A percentile compares a stretch with the other conserved stretches of the same genome.
Conservation (phyloP, 2,329 filamentous ascomycete genomes). For the Aspergillus hiratsukae region DNA sequence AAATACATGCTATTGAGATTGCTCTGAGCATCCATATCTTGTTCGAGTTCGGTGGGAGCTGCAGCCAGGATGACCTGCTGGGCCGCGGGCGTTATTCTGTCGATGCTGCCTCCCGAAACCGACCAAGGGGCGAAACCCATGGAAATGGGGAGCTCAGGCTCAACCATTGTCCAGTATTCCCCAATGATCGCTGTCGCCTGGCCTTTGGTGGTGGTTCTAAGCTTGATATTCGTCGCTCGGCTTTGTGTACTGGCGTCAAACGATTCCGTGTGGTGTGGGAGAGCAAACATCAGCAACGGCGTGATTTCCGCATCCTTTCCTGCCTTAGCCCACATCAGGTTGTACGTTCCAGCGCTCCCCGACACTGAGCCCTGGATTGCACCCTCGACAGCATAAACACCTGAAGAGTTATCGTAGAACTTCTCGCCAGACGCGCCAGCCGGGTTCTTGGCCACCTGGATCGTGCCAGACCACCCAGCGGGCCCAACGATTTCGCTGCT, state of each 20-base stretch:
- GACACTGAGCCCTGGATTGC: slow-evolving; percentile 57
- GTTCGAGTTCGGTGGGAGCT: slow-evolving; percentile 68
- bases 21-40: slow-evolving; percentile 69
- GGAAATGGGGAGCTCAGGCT: slow-evolving; percentile 64
- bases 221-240: slow-evolving; percentile 50
- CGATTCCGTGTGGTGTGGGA: slow-evolving; percentile 79
- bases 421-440: slow-evolving; percentile 54
- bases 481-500: slow-evolving; percentile 62
- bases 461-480: slow-evolving; percentile 65
- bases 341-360: slow-evolving; percentile 64
- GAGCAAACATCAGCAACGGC: slow-evolving; percentile 73
- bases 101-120: slow-evolving; percentile 40
- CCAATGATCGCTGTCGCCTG: slow-evolving; percentile 66
- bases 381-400: slow-evolving; percentile 66
- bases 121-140: slow-evolving; percentile 81
- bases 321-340: slow-evolving; percentile 65
- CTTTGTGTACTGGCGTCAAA: slow-evolving; percentile 58
- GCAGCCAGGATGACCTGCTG: slow-evolving; percentile 57
- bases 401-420: slow-evolving; percentile 70
- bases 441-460: slow-evolving; percentile 80
- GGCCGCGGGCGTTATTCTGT: slow-evolving; percentile 44
- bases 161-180: slow-evolving; percentile 72
- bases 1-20: slow-evolving; percentile 88
- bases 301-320: slow-evolving; percentile 55
- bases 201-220: slow-evolving; percentile 84